Base-by-base conservation (phyloP, 495 filamentous ascomycete species). In the Lepraria neglecta region DNA sequence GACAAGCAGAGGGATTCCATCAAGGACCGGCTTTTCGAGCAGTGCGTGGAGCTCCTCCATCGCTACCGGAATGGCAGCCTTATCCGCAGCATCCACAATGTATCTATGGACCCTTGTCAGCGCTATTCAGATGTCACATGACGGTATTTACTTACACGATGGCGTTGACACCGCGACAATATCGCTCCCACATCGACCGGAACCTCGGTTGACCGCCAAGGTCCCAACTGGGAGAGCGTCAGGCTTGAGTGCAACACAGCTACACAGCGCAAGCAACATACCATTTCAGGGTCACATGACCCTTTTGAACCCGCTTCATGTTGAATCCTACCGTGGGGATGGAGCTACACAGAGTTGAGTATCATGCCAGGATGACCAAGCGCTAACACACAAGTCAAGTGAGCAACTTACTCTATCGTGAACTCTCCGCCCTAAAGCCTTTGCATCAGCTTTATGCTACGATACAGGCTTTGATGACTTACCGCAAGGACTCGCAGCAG, bases 251-350 rank as follows among this genome's bases (percentile, higher is more conserved):
- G 60, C 46, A 45, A 64, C 54, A 54, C 57, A 57, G 11, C 44
- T 60, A 35, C 65, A 44, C 57, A 54, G 44, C 55, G 45, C 67
- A 21, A 63, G 44, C 4, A 71, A 74, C 73, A 68, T 72, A 89
- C 87, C 92, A 98, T 79, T 97, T 97, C 72, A 98, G 79, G 62
- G 94, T 97, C 71, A 98, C 94, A 84, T 98, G 94, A 65, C 94
- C 94, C 69, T 92, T 92, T 76, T 97, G 92, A 65, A 98, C 90
- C 63, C 89, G 85, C 82, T 98, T 97, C 83, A 96, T 96, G 75
- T 97, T 97, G 79, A 97, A 97, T 64, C 94, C 94, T 66, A 98
- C 92, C 14, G 94, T 98, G 55, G 94, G 94, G 68, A 98, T 97
- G 56, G 94, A 95, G 77, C 94, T 98, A 76, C 67, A 73, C 10